These are phyloP conservation scores for Starmerella potacharoeniae DNA, from an alignment of 805 yeast genomes.

Conservation along the genomic window DNA sequence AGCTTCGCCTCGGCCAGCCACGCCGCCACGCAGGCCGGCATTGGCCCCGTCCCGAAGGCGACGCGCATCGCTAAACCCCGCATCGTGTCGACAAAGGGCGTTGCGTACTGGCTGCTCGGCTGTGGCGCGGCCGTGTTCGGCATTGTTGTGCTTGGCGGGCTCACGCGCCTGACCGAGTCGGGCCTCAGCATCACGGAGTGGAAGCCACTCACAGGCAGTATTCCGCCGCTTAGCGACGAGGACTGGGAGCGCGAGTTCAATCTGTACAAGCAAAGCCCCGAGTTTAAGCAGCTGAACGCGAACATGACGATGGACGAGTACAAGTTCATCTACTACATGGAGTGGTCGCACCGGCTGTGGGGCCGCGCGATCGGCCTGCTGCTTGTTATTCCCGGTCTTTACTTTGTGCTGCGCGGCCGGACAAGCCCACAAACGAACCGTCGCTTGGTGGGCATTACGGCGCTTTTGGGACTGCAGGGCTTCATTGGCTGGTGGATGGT, in stretches of 20 bases:
- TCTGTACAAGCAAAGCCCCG: conserved; percentile 79
- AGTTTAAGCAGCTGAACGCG: conserved; percentile 77
- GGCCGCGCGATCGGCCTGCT: conserved; percentile 84
- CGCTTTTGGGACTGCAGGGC: conserved; percentile 82
- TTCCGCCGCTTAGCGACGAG: conserved; percentile 71
- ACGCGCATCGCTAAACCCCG: conserved; percentile 20
- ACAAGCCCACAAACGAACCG: conserved; percentile 57
- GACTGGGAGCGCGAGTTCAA: conserved; percentile 82
- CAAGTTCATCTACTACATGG: conserved; percentile 91
- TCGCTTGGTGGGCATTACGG: conserved; percentile 61
- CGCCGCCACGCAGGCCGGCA: conserved; percentile 15
- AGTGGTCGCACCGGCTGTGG: conserved; percentile 90
- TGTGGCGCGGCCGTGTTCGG: conserved; percentile 86
- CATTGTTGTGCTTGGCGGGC: conserved; percentile 91
- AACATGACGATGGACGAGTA: conserved; percentile 84
- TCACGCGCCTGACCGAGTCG: conserved; percentile 89
- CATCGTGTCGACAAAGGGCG: conserved; percentile 41
- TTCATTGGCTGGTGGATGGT: conserved; percentile 99
- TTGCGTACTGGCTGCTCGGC: conserved; percentile 82
- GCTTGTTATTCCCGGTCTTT: conserved; percentile 74
- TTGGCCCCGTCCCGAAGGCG: conserved; percentile 17
- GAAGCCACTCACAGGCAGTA: conserved; percentile 92
- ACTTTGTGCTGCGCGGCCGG: conserved; percentile 56
- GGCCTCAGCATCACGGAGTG: conserved; percentile 96
- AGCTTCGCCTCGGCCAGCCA: not conserved